Conservation (phyloP, 2,329 filamentous ascomycete species). For the Microascus cirrosus region DNA sequence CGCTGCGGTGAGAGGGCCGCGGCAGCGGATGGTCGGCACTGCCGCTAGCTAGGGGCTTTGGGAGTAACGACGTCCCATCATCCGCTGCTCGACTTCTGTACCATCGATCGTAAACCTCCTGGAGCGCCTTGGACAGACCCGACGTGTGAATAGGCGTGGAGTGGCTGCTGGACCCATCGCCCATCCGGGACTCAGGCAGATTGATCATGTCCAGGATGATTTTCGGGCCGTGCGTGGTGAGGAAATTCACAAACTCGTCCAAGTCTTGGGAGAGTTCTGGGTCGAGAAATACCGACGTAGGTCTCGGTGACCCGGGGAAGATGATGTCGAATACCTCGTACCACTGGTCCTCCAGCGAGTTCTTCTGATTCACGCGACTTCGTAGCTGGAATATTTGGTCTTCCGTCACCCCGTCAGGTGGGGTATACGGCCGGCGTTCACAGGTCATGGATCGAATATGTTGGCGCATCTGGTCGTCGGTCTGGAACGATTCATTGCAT, state of each 20-base stretch:
- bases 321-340: constrained; percentile 12
- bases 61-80: neutral
- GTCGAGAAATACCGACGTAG: constrained; percentile 11
- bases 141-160: neutral
- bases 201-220: constrained; percentile 2
- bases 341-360: constrained; percentile 11
- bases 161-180: neutral
- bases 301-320: constrained; percentile 9
- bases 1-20: neutral
- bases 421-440: constrained; percentile 5
- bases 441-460: constrained; percentile 9
- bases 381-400: constrained; percentile 10
- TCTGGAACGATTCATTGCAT: constrained; percentile 10
- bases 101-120: constrained; percentile 4
- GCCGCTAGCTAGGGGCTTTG: neutral
- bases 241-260: constrained; percentile 8
- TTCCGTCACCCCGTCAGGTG: constrained; percentile 10
- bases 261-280: constrained; percentile 10
- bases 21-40: neutral
- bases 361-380: constrained; percentile 10
- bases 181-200: neutral
- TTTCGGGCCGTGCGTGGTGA: constrained; percentile 4
- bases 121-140: neutral
- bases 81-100: neutral
- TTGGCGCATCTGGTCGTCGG: constrained; percentile 7